Base-by-base conservation (phyloP, 331 rosid species). In the Acacia pycnantha region DNA sequence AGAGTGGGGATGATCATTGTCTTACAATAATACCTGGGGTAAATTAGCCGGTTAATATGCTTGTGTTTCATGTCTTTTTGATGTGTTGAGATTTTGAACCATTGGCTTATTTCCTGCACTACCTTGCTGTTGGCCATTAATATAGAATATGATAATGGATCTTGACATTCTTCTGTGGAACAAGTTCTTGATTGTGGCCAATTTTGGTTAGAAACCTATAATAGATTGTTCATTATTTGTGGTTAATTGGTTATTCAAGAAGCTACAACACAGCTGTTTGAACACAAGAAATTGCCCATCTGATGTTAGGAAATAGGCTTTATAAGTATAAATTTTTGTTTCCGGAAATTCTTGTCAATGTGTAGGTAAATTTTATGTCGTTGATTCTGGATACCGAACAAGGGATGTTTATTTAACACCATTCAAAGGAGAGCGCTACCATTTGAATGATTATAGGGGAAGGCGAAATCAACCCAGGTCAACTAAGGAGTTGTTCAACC, bases 91-190 rank as follows among this genome's bases (percentile, higher is more conserved):
- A 78, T 66, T 11, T 65, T 11, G 72, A 53, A 29, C 53, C 41
- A 10, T 29, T 46, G 44, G 22, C 77, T 69, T 26, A 8, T 35
- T 77, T 58, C 33, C 5, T 27, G 29, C 26, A 11, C 44, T 31
- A 24, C 71, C 18, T 15, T 62, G 40, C 16, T 21, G 8, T 35
- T 69, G 59, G 27, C 54, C 70, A 21, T 78, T 31, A 48, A 35
- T 77, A n/a, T n/a, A n/a, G n/a, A n/a, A n/a, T n/a, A 67, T 83
- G 81, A n/a, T 77, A 29, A 61, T 70, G 68, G 66, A 80, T 53
- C 67, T 81, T 48, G 58, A 19, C 65, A 35, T 72, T 56, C 79
- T 77, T 33, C 48, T 37, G 4, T 48, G 71, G 24, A 24, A 58
- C 68, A 81, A 65, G 65, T 59, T 53, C 13, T 72, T 21, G 24